Conservation (phyloP, 2,329 filamentous ascomycete genomes). For the Aspergillus phoenicis region DNA sequence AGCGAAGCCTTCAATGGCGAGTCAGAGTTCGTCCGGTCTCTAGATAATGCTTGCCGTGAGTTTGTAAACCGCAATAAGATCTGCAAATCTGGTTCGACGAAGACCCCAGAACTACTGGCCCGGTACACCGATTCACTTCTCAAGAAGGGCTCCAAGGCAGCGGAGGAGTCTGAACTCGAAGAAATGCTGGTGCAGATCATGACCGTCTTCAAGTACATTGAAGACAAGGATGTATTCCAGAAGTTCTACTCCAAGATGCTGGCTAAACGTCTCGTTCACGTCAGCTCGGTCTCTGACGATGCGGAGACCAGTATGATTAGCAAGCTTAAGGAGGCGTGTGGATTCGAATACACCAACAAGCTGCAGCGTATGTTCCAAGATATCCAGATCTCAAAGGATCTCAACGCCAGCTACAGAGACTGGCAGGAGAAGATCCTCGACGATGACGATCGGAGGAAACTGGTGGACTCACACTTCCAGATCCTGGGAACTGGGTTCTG, state of each 20-base stretch:
- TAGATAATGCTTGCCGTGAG: slow-evolving; percentile 96
- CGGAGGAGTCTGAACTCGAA: slow-evolving; percentile 92
- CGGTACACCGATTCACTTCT: slow-evolving; percentile 93
- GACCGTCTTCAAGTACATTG: slow-evolving; percentile 99
- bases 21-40: slow-evolving; percentile 91
- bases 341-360: slow-evolving; percentile 99
- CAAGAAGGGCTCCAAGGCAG: slow-evolving; percentile 85
- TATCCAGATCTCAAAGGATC: slow-evolving; percentile 97
- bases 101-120: slow-evolving; percentile 89
- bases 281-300: slow-evolving; percentile 93
- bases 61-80: slow-evolving; percentile 98
- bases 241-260: slow-evolving; percentile 99
- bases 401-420: slow-evolving; percentile 86
- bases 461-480: slow-evolving; percentile 84
- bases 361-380: slow-evolving; percentile 99
- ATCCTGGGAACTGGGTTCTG: slow-evolving; percentile 96
- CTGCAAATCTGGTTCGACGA: slow-evolving; percentile 89
- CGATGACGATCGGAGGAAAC: slow-evolving; percentile 65
- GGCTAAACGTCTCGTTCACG: slow-evolving; percentile 90
- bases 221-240: slow-evolving; percentile 99
- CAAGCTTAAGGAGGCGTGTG: slow-evolving; percentile 97
- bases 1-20: slow-evolving; percentile 92
- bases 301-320: slow-evolving; percentile 99
- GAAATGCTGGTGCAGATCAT: slow-evolving; percentile 88
- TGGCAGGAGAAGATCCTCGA: slow-evolving; percentile 69